phyloP scores from a whole-genome alignment of 805 yeast genomes.

The Yamadazyma paraphyllophila region DNA sequence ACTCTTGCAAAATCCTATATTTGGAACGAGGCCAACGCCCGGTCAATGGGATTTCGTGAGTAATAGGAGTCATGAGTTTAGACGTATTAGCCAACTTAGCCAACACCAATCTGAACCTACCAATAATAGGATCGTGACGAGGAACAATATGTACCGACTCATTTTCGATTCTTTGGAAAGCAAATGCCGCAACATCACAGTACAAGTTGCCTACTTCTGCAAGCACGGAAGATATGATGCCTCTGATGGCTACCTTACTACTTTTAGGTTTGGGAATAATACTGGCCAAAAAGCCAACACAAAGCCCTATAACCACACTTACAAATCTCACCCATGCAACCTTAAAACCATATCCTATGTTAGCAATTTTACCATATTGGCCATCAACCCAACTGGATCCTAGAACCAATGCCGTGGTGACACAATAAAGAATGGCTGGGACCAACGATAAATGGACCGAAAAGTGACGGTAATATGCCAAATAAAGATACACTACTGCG shows the following conservation, averaged over 20 bases:
- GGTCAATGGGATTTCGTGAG: slow-evolving; percentile 27
- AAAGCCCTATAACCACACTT: slow-evolving; percentile 28
- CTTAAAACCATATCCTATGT: slow-evolving; percentile 27
- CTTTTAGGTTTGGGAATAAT: slow-evolving; percentile 30
- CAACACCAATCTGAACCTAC: slow-evolving; percentile 20
- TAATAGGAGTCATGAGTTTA: slow-evolving; percentile 23
- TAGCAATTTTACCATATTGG: slow-evolving; percentile 15
- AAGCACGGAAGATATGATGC: slow-evolving; percentile 20
- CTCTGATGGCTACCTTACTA: slow-evolving; percentile 26
- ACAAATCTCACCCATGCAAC: slow-evolving; percentile 28
- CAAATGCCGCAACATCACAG: slow-evolving; percentile 27
- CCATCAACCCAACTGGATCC: slow-evolving; percentile 35
- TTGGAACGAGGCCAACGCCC: slow-evolving; percentile 33
- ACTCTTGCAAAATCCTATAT: slow-evolving; percentile 21
- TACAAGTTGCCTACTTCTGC: slow-evolving; percentile 28
- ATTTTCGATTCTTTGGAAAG: slow-evolving; percentile 20
- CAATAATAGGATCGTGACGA: slow-evolving; percentile 22
- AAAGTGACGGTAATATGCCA: slow-evolving; percentile 29
- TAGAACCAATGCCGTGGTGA: slow-evolving; percentile 28
- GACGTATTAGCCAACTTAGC: slow-evolving; percentile 21
- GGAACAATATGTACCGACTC: slow-evolving; percentile 18
- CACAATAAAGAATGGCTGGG: slow-evolving; percentile 26
- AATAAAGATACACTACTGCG: slow-evolving; percentile 22
- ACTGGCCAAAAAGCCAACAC: slow-evolving; percentile 29
- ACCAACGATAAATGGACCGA: slow-evolving; percentile 25